phyloP scores from a whole-genome alignment of 1,284 basidiomycete species.

The Fomitiporia mediterranea region DNA sequence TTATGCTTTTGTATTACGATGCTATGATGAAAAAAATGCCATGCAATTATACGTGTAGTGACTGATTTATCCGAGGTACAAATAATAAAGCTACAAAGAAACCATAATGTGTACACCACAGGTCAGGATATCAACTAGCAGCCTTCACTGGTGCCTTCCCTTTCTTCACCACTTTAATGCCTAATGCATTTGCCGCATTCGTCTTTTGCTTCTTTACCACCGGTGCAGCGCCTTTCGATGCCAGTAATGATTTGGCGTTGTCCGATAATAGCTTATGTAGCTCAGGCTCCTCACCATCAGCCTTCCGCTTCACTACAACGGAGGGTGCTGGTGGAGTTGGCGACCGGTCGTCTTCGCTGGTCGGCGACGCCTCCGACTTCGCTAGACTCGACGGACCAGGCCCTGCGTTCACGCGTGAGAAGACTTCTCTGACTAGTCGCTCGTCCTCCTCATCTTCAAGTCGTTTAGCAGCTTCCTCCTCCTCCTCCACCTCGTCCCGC shows the following conservation, averaged over 20 bases:
- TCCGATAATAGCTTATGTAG: constrained; percentile 69
- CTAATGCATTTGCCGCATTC: constrained; percentile 55
- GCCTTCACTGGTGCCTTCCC: constrained; percentile 31
- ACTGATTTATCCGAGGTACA: neutral
- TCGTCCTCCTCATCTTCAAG: constrained; percentile 90
- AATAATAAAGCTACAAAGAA: constrained; percentile 2
- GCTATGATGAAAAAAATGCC: neutral
- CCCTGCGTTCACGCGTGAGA: constrained; percentile 59
- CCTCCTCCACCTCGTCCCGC: constrained; percentile 61
- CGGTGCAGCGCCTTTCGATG: constrained; percentile 42
- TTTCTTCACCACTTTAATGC: constrained; percentile 73
- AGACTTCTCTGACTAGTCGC: constrained; percentile 79
- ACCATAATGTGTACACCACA: constrained; percentile 1
- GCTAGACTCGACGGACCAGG: constrained; percentile 30
- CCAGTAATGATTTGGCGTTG: constrained; percentile 61
- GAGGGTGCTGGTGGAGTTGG: constrained; percentile 32
- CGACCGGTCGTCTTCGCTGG: constrained; percentile 27
- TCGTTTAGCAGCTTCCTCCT: constrained; percentile 62
- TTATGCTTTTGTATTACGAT: neutral
- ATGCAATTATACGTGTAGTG: neutral
- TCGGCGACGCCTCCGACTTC: constrained; percentile 28
- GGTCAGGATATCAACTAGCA: constrained; percentile 22
- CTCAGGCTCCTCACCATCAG: constrained; percentile 65
- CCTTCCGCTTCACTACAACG: constrained; percentile 77
- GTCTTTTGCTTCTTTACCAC: constrained; percentile 61